phyloP scores from a whole-genome alignment of 331 rosid species.

The Spiraea crenata region DNA sequence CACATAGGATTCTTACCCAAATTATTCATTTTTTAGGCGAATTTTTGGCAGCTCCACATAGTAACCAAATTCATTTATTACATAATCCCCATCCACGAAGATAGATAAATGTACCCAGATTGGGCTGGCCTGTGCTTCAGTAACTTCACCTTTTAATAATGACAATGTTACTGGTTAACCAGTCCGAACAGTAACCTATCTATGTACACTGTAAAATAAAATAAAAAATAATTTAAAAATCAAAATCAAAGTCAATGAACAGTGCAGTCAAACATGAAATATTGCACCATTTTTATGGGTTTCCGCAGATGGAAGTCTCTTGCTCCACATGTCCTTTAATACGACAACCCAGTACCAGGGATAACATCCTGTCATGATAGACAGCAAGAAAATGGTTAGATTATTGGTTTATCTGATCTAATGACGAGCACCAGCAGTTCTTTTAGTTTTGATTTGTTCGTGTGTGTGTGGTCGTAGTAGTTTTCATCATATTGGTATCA shows the following conservation, averaged over 20 bases:
- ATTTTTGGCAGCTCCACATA: background rate
- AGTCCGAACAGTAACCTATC: background rate
- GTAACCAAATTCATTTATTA: conserved; percentile 2
- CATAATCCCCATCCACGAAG: background rate
- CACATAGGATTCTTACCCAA: background rate
- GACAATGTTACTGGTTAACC: background rate
- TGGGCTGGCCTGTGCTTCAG: background rate
- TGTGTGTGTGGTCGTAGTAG: background rate
- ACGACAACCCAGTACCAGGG: background rate
- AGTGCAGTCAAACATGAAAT: background rate
- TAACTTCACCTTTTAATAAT: background rate
- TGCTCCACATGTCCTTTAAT: background rate
- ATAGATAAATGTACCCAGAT: background rate
- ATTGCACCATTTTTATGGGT: background rate
- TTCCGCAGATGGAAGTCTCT: background rate
- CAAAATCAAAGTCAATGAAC: background rate
- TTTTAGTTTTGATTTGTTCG: background rate
- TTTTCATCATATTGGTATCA: background rate
- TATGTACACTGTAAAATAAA: background rate
- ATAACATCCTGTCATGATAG: background rate
- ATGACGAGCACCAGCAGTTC: background rate
- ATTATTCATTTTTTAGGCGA: background rate
- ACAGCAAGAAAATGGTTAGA: background rate
- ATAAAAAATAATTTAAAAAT: too few species aligned
- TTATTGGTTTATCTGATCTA: background rate